These are phyloP conservation scores for Sarcocystis neurona DNA, from an alignment of 169 alveolate species.

Conservation along the genomic window DNA sequence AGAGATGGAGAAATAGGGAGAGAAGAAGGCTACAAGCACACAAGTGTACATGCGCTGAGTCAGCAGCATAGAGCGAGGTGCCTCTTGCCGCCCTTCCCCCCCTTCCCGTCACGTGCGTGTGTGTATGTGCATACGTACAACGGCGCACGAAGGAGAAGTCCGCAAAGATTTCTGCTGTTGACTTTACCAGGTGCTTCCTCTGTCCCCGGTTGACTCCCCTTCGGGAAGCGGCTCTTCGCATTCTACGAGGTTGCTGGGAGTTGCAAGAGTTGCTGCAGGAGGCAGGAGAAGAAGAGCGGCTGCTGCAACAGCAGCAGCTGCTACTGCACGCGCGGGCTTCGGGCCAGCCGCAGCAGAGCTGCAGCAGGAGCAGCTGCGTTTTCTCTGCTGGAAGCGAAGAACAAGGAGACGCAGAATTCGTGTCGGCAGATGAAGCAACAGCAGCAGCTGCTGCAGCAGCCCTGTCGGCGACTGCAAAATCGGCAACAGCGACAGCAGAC, in stretches of 20 bases:
- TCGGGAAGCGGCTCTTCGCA: not conserved
- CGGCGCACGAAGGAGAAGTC: no score
- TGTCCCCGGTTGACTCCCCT: constrained; percentile 23
- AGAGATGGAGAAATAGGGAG: no score
- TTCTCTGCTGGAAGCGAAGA: no score
- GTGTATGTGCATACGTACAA: no score
- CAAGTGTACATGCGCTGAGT: no score
- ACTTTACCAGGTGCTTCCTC: constrained; percentile 24
- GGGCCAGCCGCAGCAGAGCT: no score
- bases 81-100: not conserved
- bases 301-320: not conserved
- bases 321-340: no score
- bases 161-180: no score
- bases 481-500: not conserved
- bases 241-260: constrained; percentile 13
- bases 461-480: not conserved
- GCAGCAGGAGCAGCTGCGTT: no score
- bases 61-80: no score
- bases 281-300: constrained; percentile 2
- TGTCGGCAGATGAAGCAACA: not conserved
- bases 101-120: not conserved
- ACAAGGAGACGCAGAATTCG: no score
- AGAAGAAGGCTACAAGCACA: no score
- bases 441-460: not conserved
- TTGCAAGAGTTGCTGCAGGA: not conserved